Conservation (phyloP, 2,329 filamentous ascomycete species). For the Nemania abortiva region DNA sequence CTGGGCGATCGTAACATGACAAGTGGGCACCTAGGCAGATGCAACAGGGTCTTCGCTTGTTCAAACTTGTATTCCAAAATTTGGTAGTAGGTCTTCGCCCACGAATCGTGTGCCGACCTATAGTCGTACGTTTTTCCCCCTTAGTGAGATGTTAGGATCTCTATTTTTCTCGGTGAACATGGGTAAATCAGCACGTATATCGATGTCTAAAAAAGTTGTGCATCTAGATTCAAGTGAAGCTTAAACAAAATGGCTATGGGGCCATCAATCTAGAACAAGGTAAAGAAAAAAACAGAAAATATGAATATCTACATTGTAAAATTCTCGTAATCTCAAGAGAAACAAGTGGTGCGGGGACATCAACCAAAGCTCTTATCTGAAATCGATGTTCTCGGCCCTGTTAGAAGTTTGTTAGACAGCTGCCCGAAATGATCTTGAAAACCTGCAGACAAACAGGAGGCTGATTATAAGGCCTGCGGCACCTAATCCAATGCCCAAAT, state of each 20-base stretch:
- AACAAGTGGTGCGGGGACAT: background rate
- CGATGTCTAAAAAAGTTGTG: background rate
- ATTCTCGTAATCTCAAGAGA: background rate
- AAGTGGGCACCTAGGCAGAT: background rate
- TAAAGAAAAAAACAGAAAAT: background rate
- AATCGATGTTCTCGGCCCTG: background rate
- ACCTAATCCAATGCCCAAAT: slow-evolving; percentile 47
- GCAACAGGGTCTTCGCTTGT: background rate
- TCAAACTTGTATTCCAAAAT: background rate
- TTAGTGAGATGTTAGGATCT: no score
- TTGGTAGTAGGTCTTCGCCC: background rate
- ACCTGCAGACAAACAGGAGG: slow-evolving; percentile 44
- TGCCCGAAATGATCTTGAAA: slow-evolving; percentile 39
- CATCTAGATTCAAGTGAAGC: background rate
- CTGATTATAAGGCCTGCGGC: slow-evolving; percentile 45
- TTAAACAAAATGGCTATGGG: background rate
- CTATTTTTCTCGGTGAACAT: no score
- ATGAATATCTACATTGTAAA: background rate
- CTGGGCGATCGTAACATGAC: background rate
- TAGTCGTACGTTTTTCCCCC: no score
- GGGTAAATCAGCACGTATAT: no score
- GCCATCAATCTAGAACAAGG: background rate
- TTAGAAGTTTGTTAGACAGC: background rate
- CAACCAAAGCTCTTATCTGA: background rate
- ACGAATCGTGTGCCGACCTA: background rate